Percentiles rank a stretch among this genome's conserved stretches.
phyloP scores from a whole-genome alignment of 2,329 filamentous ascomycete species.

The Fusarium sp. region DNA sequence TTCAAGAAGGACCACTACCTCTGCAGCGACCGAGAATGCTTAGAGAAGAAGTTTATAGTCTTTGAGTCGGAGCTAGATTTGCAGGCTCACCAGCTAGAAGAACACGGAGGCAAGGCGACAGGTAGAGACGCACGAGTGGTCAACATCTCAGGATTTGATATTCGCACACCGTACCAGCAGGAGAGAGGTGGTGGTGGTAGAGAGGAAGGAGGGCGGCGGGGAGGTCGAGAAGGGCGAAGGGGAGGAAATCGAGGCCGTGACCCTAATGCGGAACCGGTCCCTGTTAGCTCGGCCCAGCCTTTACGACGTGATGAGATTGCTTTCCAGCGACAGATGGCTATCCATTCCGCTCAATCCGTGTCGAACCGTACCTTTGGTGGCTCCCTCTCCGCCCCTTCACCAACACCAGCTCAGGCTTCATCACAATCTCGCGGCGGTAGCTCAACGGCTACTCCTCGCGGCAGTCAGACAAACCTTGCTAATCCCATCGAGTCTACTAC shows the following conservation, averaged over 20 bases:
- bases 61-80: slow-evolving; percentile 96
- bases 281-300: slow-evolving; percentile 83
- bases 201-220: slow-evolving; percentile 58
- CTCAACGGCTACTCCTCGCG: slow-evolving; percentile 44
- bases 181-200: slow-evolving; percentile 63
- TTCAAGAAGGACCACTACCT: slow-evolving; percentile 90
- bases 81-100: slow-evolving; percentile 90
- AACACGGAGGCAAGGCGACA: slow-evolving; percentile 89
- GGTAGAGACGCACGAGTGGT: slow-evolving; percentile 87
- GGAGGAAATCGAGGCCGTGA: slow-evolving; percentile 78
- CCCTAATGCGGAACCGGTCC: slow-evolving; percentile 86
- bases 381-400: slow-evolving; percentile 71
- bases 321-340: slow-evolving; percentile 91
- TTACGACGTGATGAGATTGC: slow-evolving; percentile 89
- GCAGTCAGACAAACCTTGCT: slow-evolving; percentile 45
- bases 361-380: slow-evolving; percentile 88
- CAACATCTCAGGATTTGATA: slow-evolving; percentile 89
- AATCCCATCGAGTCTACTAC: slow-evolving; percentile 66
- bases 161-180: slow-evolving; percentile 79
- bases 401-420: slow-evolving; percentile 47
- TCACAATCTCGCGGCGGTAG: slow-evolving; percentile 45
- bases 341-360: slow-evolving; percentile 88
- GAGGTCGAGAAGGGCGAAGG: slow-evolving; percentile 70
- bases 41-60: slow-evolving; percentile 98
- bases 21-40: slow-evolving; percentile 86